phyloP scores from a whole-genome alignment of 2,329 filamentous ascomycete species.

The Fusarium ambrosium region DNA sequence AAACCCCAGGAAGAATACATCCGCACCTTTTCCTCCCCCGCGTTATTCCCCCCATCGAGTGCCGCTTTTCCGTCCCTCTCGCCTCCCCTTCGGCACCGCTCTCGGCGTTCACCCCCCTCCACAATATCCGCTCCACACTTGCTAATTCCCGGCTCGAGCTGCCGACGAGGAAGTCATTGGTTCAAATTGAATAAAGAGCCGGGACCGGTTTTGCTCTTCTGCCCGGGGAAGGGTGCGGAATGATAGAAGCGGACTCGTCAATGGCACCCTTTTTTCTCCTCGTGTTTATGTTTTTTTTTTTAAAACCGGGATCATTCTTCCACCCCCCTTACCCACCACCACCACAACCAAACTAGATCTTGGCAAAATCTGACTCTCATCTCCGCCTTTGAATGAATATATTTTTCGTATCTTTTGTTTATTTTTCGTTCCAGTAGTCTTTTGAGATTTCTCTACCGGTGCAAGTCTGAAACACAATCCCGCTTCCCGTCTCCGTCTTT shows the following conservation, averaged over 20 bases:
- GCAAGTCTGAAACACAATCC: background rate
- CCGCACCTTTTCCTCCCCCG: slow-evolving; percentile 12
- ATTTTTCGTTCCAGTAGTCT: background rate
- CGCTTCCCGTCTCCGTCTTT: background rate
- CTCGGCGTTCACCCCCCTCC: slow-evolving; percentile 27
- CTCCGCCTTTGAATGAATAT: slow-evolving; percentile 1
- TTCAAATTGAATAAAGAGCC: slow-evolving; percentile 21
- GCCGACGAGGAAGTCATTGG: slow-evolving; percentile 30
- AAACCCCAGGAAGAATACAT: slow-evolving; percentile 1
- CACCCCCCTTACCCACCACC: slow-evolving; percentile 9
- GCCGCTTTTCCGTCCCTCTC: slow-evolving; percentile 13
- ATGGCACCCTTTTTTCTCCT: background rate
- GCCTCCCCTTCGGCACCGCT: slow-evolving; percentile 29
- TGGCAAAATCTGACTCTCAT: slow-evolving; percentile 4
- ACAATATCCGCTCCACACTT: slow-evolving; percentile 2
- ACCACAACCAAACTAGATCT: slow-evolving; percentile 6
- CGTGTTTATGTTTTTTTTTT: background rate
- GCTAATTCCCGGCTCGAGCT: slow-evolving; percentile 11
- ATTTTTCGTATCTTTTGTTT: background rate
- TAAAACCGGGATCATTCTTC: slow-evolving; percentile 35
- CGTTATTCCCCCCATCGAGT: slow-evolving; percentile 25
- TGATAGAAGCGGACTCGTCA: background rate
- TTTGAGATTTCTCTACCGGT: background rate
- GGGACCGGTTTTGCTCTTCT: background rate
- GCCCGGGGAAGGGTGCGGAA: background rate